A percentile compares a stretch with the other conserved stretches of the same genome.
Conservation (phyloP, 116 monocot genomes). For the Thalassia testudinum region DNA sequence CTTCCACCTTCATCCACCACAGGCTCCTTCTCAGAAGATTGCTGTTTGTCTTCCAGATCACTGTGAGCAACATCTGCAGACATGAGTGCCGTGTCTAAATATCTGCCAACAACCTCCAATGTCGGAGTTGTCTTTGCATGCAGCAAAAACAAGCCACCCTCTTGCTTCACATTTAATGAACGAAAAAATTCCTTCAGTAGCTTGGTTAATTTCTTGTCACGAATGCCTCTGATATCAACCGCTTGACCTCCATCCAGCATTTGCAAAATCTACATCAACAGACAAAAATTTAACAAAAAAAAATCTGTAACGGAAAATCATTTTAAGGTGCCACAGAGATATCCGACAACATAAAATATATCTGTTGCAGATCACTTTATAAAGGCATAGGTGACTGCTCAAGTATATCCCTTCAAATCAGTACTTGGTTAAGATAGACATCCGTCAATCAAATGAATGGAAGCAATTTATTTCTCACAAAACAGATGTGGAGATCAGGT, state of each 20-base stretch:
- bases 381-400: no score
- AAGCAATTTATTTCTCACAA: no score
- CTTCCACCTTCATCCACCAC: conserved; percentile 8
- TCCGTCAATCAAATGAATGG: no score
- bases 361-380: no score
- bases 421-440: no score
- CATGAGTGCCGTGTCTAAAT: conserved; percentile 12
- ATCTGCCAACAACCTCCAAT: conserved; percentile 30
- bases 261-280: conserved; percentile 53
- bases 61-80: not conserved
- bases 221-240: conserved; percentile 73
- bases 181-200: conserved; percentile 58
- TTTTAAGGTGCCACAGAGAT: no score
- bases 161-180: conserved; percentile 43
- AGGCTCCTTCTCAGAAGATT: conserved; percentile 5
- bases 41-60: conserved; percentile 3
- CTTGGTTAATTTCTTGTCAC: conserved; percentile 38
- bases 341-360: no score
- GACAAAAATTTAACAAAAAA: no score
- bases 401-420: no score
- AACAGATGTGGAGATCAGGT: no score
- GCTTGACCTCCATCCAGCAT: conserved; percentile 89
- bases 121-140: conserved; percentile 29
- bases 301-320: no score
- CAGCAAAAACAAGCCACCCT: conserved; percentile 36